Base-by-base conservation (phyloP, 352 stramenopile genomes). In the Elongisporangium undulatum region DNA sequence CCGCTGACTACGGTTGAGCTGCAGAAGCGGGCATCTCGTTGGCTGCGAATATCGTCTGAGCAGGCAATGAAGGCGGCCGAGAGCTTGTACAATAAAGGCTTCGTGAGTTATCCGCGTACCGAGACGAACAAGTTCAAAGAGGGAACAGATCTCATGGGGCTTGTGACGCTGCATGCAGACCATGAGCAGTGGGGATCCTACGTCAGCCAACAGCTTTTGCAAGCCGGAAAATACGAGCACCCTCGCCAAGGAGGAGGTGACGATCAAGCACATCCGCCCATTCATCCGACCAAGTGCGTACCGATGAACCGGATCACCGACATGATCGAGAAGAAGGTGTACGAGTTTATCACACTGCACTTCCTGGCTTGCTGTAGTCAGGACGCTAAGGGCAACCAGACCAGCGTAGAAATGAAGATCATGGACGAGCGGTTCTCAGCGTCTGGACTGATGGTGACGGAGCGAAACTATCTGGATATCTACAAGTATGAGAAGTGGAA, bases 71-170 rank as follows among this genome's bases (percentile, higher is more conserved):
- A 95, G 57, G 89, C 92, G 4, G 96, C 95, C 19, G 96, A 99
- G 71, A 87, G 78, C 53, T 77, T 99, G 23, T 99, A 99, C 79
- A 97, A 99, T 73, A 92, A 98, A 64, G 98, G 98, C 21, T 94
- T 97, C 22, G 92, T 99, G 61, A 98, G 89, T 61, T 99, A 99
- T 67, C 98, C 98, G 12, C 88, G 98, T 61, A 99, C 98, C 3
- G 98, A 99, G 75, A 99, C 98, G 12, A 98, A 99, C 78, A 95
- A 92, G 55, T 99, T 99, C 74, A 96, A 97, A 63, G 85, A 92
- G 63, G 84, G 87, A 38, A 96, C 90, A 7, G 92, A 98, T 64
- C 69, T 99, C n/a, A 77, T 80, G 53, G 72, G 49, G 0, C 77
- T 98, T 12, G 51, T 98, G 0, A 58, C 64, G 8, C 61, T 92